Conservation (phyloP, 169 alveolate genomes). For the Cryptosporidium viatorum region DNA sequence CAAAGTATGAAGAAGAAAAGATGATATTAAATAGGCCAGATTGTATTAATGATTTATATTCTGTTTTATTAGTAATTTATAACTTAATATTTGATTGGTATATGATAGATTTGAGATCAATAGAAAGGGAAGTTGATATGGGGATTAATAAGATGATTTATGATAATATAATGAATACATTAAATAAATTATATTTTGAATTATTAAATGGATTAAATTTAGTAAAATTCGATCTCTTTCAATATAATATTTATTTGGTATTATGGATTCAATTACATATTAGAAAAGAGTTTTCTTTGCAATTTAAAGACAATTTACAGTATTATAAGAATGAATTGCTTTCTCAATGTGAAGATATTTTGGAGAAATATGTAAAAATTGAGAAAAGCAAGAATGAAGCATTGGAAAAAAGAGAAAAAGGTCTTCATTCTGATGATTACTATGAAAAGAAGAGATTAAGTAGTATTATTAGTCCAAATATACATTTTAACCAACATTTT, state of each 20-base stretch:
- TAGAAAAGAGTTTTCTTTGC: conserved; percentile 6
- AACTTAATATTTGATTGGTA: conserved; percentile 33
- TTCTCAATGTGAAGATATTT: conserved; percentile 15
- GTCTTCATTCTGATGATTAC: background rate
- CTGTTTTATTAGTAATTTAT: conserved; percentile 10
- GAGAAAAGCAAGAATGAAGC: background rate
- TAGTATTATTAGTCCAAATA: conserved; percentile 43
- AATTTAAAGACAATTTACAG: background rate
- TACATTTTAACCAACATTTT: conserved; percentile 17
- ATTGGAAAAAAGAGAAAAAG: conserved; percentile 8
- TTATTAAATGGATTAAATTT: conserved; percentile 10
- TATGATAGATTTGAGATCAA: conserved; percentile 1
- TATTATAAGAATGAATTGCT: background rate
- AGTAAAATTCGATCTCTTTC: conserved; percentile 23
- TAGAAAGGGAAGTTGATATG: conserved; percentile 16
- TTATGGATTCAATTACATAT: background rate
- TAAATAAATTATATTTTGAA: background rate
- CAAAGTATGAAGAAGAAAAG: background rate
- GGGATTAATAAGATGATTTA: conserved; percentile 47
- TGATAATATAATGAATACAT: background rate
- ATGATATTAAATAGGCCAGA: background rate
- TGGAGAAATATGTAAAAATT: background rate
- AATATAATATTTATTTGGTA: conserved; percentile 26
- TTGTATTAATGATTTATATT: conserved; percentile 32
- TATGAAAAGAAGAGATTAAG: conserved; percentile 10